Evolutionary conservation across 768 basidiomycete genomes (phyloP), one percentile per base, ranked within the genome.

Genomic region (Hericium erinaceus): DNA sequence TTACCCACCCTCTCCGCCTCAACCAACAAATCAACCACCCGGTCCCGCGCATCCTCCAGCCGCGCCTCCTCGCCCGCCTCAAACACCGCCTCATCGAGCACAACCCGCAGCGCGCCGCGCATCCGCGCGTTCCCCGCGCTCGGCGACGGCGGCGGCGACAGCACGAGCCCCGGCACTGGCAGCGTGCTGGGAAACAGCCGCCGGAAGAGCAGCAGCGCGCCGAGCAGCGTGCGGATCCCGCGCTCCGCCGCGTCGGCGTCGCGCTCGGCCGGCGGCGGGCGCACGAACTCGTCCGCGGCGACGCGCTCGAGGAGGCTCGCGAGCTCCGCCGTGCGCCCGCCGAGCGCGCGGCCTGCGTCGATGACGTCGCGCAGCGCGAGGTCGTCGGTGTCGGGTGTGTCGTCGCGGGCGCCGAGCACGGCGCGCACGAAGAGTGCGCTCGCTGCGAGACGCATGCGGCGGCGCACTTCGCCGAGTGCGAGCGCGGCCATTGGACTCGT

Each of bases 21-120:
- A 3, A 79, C 75, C 50, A 90, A 74, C 74, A 85, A 74, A 71
- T 92, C 89, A 50, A 89, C 86, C 39, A 83, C 83, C n/a, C 77
- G 71, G 68, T 91, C 89, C 57, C 84, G 76, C 50, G 87, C 88
- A 59, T 90, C 87, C 67, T 91, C 89, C 55, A 90, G 67, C 26
- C 24, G 10, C 33, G 66, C 61, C 41, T 66, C 64, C 33, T 66
- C 66, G 24, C 62, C 69, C 22, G 56, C 64, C 55, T 75, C 75
- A 64, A 83, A 82, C 54, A 77, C 79, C 22, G 67, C 69, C 39
- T 73, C 75, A 22, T 84, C 88, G 40, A 91, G 72, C 37, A 76
- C 77, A 13, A 75, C 73, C 58, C 83, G 73, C 55, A 91, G 67
- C 44, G 72, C 70, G 48, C 72, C 70, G 54, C 76, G 69, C 58